Evolutionary conservation across 352 stramenopile species (phyloP), one percentile per base, ranked within the genome.

Genomic region (Pythium periplocum): DNA sequence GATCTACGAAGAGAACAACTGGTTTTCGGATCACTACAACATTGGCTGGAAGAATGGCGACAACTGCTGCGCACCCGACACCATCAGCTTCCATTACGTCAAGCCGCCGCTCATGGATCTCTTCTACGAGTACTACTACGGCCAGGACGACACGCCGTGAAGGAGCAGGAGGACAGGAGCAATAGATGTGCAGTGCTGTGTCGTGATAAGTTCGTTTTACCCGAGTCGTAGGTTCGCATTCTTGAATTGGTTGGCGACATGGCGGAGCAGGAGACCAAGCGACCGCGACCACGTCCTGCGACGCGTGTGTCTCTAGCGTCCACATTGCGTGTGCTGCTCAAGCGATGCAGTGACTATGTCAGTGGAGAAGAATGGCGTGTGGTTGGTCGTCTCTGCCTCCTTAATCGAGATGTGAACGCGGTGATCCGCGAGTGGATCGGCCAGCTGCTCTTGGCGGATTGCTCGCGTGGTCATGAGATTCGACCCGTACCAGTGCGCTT

Each of bases 1-100:
- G 4, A 86, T 92, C 55, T 89, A 90, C 54, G 68, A 91, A 32
- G 82, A 92, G 59, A 90, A 88, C 64, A 94, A 94, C 61, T 94
- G 84, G 84, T 95, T 92, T 60, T 90, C 82, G 52, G 83, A 95
- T 58, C 82, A 92, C 48, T 56, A 76, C 39, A 81, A 82, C 7
- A 82, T 95, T 55, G 80, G 81, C 43, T 92, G 81, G 80, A 75
- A 87, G 58, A 92, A 86, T 51, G 84, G 73, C 45, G 68, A 83
- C 37, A 69, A 78, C 34, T 93, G 83, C 67, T 90, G 76, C 47
- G 82, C 84, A 6, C 80, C 82, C 0, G 82, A 93, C 62, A 78
- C 71, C 17, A 79, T 95, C 45, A 87, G 59, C 45, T 95, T 93
- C 62, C 84, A 95, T 64, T 95, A 95, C 53, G 69, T 95, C 52